These are phyloP conservation scores for Talaromyces sp. DNA, from an alignment of 2,329 filamentous ascomycete genomes.

Conservation along the genomic window DNA sequence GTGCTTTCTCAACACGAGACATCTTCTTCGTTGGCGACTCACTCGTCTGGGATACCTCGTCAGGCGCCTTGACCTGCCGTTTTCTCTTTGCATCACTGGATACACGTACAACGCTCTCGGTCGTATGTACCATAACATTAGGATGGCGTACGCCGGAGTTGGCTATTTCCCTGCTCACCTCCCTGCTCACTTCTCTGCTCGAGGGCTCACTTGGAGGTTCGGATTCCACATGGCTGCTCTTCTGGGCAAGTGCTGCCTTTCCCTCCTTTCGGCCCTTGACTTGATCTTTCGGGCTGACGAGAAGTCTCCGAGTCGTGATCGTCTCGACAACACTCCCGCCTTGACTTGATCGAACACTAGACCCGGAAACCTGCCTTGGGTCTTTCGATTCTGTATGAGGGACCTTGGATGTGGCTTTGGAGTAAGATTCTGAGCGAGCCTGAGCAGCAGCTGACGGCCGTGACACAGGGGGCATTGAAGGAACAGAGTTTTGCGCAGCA, in stretches of 20 bases:
- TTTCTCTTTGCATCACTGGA: conserved; percentile 21
- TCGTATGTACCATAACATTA: conserved; percentile 16
- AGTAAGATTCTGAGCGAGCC: conserved; percentile 22
- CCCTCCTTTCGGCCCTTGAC: conserved; percentile 30
- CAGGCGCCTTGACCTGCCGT: conserved; percentile 15
- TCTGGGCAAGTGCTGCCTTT: conserved; percentile 11
- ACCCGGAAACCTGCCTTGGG: conserved; percentile 25
- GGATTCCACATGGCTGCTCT: conserved; percentile 19
- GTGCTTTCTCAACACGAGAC: conserved; percentile 13
- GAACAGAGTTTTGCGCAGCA: conserved; percentile 26
- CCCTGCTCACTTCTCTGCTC: conserved; percentile 16
- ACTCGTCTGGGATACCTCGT: conserved; percentile 15
- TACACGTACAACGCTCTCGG: conserved; percentile 14
- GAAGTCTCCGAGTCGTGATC: conserved; percentile 17
- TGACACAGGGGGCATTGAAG: conserved; percentile 15
- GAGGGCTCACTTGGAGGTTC: conserved; percentile 13
- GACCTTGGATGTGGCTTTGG: conserved; percentile 12
- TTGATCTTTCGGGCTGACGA: conserved; percentile 26
- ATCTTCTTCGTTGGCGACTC: conserved; percentile 19
- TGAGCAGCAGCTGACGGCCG: conserved; percentile 25
- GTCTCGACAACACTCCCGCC: conserved; percentile 15
- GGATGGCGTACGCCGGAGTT: conserved; percentile 12
- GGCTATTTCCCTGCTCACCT: conserved; percentile 14
- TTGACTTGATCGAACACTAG: conserved; percentile 22
- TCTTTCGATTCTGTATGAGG: conserved; percentile 6